Percentiles rank a stretch among this genome's conserved stretches.
Conservation (phyloP, 2,329 filamentous ascomycete species). For the Ilyonectria sp. region DNA sequence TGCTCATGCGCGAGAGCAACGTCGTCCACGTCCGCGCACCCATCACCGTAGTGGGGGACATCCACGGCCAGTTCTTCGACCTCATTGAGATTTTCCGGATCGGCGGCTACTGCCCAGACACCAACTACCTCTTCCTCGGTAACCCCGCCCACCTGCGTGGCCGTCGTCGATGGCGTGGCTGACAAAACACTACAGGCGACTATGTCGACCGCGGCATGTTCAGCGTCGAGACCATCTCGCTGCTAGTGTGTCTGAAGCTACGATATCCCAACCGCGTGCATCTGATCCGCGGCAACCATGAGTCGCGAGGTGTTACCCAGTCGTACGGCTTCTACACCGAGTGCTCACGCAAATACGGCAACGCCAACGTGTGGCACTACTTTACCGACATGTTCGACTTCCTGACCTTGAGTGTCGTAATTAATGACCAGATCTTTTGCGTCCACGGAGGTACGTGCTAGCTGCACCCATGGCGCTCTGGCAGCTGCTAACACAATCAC, state of each 20-base stretch:
- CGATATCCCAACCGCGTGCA: slow-evolving; percentile 97
- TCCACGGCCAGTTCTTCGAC: slow-evolving; percentile 99
- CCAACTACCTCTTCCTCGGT: slow-evolving; percentile 98
- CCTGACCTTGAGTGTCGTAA: slow-evolving; percentile 94
- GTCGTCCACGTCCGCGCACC: slow-evolving; percentile 97
- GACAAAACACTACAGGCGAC: slow-evolving; percentile 74
- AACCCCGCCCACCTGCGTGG: slow-evolving; percentile 34
- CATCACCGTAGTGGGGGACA: slow-evolving; percentile 97
- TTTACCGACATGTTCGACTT: slow-evolving; percentile 99
- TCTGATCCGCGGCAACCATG: slow-evolving; percentile 97
- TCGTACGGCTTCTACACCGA: slow-evolving; percentile 99
- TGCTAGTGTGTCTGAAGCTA: slow-evolving; percentile 96
- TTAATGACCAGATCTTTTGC: slow-evolving; percentile 99
- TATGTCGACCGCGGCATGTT: slow-evolving; percentile 99
- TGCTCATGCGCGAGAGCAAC: slow-evolving; percentile 99
- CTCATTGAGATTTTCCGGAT: slow-evolving; percentile 99
- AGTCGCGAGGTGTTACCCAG: slow-evolving; percentile 96
- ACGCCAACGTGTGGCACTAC: slow-evolving; percentile 99
- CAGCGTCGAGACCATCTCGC: slow-evolving; percentile 97
- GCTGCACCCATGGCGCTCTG: slow-evolving; percentile 22
- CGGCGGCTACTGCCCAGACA: slow-evolving; percentile 96
- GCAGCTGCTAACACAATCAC: slow-evolving; percentile 20
- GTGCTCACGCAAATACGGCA: slow-evolving; percentile 97
- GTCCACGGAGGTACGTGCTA: slow-evolving; percentile 83
- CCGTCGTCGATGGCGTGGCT: slow-evolving; percentile 23